Conservation (phyloP, 106 monocot species). For the Dendrobium chrysotoxum region DNA sequence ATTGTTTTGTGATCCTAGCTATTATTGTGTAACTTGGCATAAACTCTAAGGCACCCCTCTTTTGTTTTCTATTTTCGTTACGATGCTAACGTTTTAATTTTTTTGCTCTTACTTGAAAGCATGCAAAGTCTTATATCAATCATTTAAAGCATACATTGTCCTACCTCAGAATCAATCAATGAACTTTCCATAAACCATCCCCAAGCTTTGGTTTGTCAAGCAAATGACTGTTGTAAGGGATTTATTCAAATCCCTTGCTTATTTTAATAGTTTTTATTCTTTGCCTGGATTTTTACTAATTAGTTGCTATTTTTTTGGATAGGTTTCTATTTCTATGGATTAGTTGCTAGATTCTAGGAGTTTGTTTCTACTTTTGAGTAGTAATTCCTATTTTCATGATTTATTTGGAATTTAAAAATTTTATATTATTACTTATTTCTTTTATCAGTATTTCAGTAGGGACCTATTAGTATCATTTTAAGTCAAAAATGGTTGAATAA, state of each 20-base stretch:
- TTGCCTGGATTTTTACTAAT: background rate
- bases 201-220: background rate
- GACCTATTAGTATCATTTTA: background rate
- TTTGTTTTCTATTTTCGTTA: no score
- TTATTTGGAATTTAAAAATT: background rate
- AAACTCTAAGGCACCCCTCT: no score
- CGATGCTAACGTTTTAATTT: no score
- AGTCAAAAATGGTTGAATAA: background rate
- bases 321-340: background rate
- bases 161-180: background rate
- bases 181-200: background rate
- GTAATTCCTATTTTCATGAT: background rate
- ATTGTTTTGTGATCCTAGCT: no score
- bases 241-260: background rate
- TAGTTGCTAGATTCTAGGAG: background rate
- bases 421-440: background rate
- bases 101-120: no score
- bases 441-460: background rate
- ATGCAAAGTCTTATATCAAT: no score
- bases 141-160: no score
- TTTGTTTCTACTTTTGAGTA: background rate
- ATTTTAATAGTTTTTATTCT: background rate
- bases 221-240: background rate
- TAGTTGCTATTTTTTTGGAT: background rate
- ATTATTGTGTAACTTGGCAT: no score